Conservation (phyloP, 345 rosid species). For the Noccaea caerulescens region DNA sequence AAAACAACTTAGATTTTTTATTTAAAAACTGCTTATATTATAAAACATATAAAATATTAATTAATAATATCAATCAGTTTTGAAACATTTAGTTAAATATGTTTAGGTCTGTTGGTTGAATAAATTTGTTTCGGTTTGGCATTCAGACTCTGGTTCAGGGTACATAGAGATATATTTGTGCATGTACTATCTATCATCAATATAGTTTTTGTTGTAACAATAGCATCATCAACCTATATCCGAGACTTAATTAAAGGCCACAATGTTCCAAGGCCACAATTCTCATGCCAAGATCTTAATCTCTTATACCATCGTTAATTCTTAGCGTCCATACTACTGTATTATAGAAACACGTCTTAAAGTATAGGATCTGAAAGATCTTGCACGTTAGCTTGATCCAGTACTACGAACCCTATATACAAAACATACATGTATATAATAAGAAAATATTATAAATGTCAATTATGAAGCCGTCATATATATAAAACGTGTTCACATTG, state of each 20-base stretch:
- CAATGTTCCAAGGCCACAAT: too few species aligned
- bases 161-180: background rate
- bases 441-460: background rate
- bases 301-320: background rate
- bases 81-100: too few species aligned
- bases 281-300: background rate
- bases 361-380: conserved; percentile 1
- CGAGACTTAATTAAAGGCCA: too few species aligned
- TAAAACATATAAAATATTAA: too few species aligned
- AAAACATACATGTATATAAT: conserved; percentile 10
- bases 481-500: conserved; percentile 35
- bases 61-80: too few species aligned
- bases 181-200: background rate
- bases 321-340: conserved; percentile 17
- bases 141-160: conserved; percentile 5
- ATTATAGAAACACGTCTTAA: conserved; percentile 17
- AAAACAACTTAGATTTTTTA: too few species aligned
- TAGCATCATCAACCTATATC: too few species aligned
- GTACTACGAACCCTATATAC: background rate
- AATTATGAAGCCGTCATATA: conserved; percentile 25
- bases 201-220: background rate
- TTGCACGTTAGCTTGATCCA: conserved; percentile 32
- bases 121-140: conserved; percentile 4
- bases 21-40: too few species aligned
- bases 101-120: too few species aligned